A percentile compares a stretch with the other conserved stretches of the same genome.
phyloP scores from a whole-genome alignment of 345 rosid species.

The Cardamine chenopodiifolia region DNA sequence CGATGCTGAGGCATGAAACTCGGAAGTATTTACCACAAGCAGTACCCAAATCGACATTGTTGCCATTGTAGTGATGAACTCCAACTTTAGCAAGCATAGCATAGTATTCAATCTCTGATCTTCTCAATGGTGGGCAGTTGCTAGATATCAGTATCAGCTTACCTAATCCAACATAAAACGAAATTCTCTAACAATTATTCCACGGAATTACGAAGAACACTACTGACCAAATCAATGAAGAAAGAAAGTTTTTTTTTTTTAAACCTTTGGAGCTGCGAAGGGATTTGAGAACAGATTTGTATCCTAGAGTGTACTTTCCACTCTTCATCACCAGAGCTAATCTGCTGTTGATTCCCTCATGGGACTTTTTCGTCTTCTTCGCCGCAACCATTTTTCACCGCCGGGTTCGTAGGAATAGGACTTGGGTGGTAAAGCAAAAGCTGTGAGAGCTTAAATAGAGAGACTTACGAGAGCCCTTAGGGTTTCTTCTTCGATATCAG shows the following conservation, averaged over 20 bases:
- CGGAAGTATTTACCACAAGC: constrained; percentile 82
- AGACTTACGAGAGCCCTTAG: constrained; percentile 15
- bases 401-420: not conserved
- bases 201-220: not conserved
- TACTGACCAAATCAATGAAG: not conserved
- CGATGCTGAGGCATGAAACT: constrained; percentile 72
- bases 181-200: not conserved
- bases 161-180: constrained; percentile 38
- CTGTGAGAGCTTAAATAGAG: constrained; percentile 5
- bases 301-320: constrained; percentile 72
- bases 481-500: not conserved
- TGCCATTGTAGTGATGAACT: constrained; percentile 48
- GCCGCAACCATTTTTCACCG: constrained; percentile 36
- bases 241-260: not conserved
- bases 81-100: constrained; percentile 45
- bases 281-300: constrained; percentile 73
- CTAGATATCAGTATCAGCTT: constrained; percentile 62
- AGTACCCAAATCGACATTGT: constrained; percentile 77
- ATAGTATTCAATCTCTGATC: constrained; percentile 75
- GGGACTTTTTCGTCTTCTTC: constrained; percentile 71
- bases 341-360: constrained; percentile 84
- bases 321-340: constrained; percentile 85
- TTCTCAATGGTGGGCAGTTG: constrained; percentile 77
- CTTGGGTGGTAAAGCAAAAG: not conserved
- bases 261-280: constrained; percentile 71